These are phyloP conservation scores for Microbotryomycetes sp. DNA, from an alignment of 1,284 basidiomycete genomes.

Conservation along the genomic window DNA sequence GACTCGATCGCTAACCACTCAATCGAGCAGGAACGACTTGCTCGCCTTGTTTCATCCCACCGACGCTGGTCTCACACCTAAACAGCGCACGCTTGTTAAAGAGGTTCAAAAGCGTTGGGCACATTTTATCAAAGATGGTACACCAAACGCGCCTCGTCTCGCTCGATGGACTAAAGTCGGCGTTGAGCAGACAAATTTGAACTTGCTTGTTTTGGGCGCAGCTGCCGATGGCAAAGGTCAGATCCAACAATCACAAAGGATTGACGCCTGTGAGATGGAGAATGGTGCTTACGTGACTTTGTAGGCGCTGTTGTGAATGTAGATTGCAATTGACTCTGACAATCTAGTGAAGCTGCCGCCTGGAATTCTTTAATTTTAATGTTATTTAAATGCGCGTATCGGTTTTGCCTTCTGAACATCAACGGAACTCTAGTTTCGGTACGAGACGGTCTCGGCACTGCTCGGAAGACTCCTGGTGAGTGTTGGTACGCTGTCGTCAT, in stretches of 20 bases:
- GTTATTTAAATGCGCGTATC: no score
- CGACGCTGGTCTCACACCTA: background rate
- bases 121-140: constrained; percentile 22
- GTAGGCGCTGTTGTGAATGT: no score
- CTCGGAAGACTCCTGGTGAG: no score
- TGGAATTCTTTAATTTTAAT: no score
- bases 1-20: no score
- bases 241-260: constrained; percentile 8
- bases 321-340: no score
- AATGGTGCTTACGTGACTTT: background rate
- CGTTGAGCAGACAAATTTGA: constrained; percentile 14
- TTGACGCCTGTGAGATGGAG: constrained; percentile 9
- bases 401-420: no score
- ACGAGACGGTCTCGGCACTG: no score
- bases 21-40: constrained; percentile 27
- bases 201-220: constrained; percentile 17
- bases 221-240: background rate
- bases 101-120: constrained; percentile 30
- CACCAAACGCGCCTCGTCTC: constrained; percentile 16
- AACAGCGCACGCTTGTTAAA: constrained; percentile 8
- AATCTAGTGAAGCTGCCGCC: no score
- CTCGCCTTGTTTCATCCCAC: constrained; percentile 17
- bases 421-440: no score
- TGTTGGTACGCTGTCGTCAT: no score
- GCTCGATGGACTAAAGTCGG: constrained; percentile 12